These are phyloP conservation scores for Imleria badia DNA, from an alignment of 768 basidiomycete species.

Conservation along the genomic window DNA sequence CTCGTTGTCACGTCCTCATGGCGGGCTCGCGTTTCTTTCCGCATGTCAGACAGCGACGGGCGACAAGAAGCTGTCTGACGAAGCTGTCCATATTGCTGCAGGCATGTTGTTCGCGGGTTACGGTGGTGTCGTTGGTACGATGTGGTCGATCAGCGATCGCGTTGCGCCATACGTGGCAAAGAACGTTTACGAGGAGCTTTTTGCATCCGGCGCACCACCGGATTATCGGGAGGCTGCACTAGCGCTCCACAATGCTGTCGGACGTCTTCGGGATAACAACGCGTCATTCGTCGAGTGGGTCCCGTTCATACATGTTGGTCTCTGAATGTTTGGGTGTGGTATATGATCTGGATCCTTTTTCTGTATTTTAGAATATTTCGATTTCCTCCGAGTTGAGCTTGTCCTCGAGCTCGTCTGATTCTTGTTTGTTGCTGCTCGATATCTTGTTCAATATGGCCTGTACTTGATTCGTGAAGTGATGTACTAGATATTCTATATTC, in stretches of 20 bases:
- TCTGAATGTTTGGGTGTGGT: too few relatives aligned
- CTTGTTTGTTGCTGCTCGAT: too few relatives aligned
- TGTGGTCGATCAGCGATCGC: constrained; percentile 44
- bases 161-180: constrained; percentile 36
- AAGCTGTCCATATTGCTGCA: not conserved
- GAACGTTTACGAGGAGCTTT: constrained; percentile 30
- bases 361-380: too few relatives aligned
- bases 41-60: constrained; percentile 5
- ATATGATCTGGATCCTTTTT: too few relatives aligned
- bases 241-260: not conserved
- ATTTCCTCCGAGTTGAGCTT: too few relatives aligned
- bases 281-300: constrained; percentile 8
- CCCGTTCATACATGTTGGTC: constrained; percentile 13
- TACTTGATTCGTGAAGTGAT: too few relatives aligned
- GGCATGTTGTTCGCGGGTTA: constrained; percentile 35
- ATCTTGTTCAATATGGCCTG: too few relatives aligned
- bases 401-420: too few relatives aligned
- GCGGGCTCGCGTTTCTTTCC: constrained; percentile 1
- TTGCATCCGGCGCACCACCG: not conserved
- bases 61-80: not conserved
- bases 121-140: constrained; percentile 38
- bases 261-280: not conserved
- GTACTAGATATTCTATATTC: too few relatives aligned
- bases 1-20: not conserved
- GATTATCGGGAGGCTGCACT: not conserved